phyloP scores from a whole-genome alignment of 2,329 filamentous ascomycete genomes.

The Aquanectria penicillioides region DNA sequence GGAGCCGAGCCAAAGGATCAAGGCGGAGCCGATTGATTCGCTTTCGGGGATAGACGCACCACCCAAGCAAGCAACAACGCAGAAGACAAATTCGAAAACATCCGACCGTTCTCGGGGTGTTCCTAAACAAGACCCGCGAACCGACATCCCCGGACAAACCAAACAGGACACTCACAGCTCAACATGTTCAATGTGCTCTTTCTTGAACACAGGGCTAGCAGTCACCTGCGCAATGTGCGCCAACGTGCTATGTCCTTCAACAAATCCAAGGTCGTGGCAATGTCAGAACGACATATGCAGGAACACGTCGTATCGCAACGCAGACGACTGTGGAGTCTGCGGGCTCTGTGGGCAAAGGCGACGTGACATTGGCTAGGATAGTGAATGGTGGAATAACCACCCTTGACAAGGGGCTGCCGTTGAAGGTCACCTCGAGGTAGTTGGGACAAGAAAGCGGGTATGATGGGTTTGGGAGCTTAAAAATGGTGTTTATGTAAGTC shows the following conservation, averaged over 20 bases:
- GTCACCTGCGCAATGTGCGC: constrained; percentile 75
- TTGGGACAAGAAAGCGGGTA: no score
- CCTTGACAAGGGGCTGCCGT: no score
- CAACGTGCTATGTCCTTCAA: constrained; percentile 70
- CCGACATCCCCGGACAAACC: not conserved
- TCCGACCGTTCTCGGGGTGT: not conserved
- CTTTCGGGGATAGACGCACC: not conserved
- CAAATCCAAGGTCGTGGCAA: constrained; percentile 69
- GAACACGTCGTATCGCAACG: constrained; percentile 70
- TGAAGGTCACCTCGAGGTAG: no score
- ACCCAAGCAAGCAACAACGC: not conserved
- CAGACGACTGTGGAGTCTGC: constrained; percentile 75
- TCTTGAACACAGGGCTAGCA: constrained; percentile 64
- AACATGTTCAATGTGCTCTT: constrained; percentile 73
- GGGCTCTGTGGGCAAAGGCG: constrained; percentile 70
- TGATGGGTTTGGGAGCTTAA: no score
- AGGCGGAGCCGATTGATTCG: constrained; percentile 20
- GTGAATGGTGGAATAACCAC: constrained; percentile 4
- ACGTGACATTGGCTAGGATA: constrained; percentile 13
- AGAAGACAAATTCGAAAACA: not conserved
- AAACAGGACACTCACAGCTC: not conserved
- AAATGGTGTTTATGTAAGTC: no score
- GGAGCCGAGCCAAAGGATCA: constrained; percentile 12
- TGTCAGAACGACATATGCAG: constrained; percentile 68
- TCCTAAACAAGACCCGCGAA: not conserved